Evolutionary conservation across 345 rosid species (phyloP), one percentile per base, ranked within the genome.

Genomic region (Jatropha curcas): DNA sequence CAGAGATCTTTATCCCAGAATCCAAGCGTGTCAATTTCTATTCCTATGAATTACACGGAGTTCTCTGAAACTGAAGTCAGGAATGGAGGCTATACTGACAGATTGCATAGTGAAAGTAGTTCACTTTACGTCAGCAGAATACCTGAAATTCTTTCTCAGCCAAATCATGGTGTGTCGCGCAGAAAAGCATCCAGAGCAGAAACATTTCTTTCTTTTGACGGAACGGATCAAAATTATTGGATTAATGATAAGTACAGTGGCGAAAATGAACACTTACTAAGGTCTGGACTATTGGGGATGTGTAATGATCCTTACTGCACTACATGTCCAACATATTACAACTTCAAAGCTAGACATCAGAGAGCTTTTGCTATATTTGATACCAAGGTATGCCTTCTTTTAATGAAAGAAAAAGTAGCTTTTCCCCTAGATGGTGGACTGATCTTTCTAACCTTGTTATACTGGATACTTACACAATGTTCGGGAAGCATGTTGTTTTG

Each of bases 281-380:
- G 90, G 84, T 94, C 97, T 78, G 97, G 98, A 10, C 91, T 83
- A 53, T 68, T 88, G 65, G 97, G 98, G 7, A 80, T 86, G 92
- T 94, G 98, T 73, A 84, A 83, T 79, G 93, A 90, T 84, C 98
- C 97, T 71, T 94, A 92, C 73, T 92, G 97, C 81, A 94, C 97
- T 19, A 89, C 90, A 70, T 94, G 98, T 58, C 98, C 97, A 37
- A 77, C 89, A 31, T 83, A 74, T 69, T 89, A 88, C 86, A 83
- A 82, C 70, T 66, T 67, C 55, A 83, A 81, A 73, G 72, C 84
- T 51, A 87, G 73, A 20, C 33, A 48, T 62, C 74, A 85, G 31
- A 88, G 65, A 71, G 65, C 79, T 67, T 88, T 92, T 2, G 70
- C 82, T 43, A 65, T 84, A 64, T 88, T 87, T 78, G 96, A 88